Percentiles rank a stretch among this genome's conserved stretches.
These are phyloP conservation scores for Galeopsis tetrahit DNA, from an alignment of 257 asterid species.

Conservation along the genomic window DNA sequence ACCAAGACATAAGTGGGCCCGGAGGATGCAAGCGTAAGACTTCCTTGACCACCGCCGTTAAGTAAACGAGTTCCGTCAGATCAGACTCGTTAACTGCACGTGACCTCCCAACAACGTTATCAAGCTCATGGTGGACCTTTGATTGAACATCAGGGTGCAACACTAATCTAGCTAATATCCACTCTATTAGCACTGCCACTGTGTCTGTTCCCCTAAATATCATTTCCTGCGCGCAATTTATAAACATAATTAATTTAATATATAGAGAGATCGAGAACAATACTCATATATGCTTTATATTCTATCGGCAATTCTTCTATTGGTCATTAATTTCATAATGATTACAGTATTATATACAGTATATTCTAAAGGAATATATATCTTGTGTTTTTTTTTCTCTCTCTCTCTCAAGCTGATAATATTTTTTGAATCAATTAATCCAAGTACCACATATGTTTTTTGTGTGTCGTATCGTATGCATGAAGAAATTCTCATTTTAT, in stretches of 20 bases:
- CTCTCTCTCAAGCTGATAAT: background rate
- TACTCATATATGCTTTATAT: constrained; percentile 26
- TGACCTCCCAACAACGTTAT: constrained; percentile 54
- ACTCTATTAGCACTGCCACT: constrained; percentile 69
- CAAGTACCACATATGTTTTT: background rate
- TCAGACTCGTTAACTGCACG: constrained; percentile 59
- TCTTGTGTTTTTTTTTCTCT: background rate
- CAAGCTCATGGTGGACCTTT: constrained; percentile 67
- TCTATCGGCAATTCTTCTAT: background rate
- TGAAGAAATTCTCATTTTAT: background rate
- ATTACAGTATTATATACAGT: too few species aligned
- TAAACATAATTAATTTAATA: too few species aligned
- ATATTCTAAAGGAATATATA: constrained; percentile 4
- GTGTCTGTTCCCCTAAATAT: constrained; percentile 91
- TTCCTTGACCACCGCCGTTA: constrained; percentile 78
- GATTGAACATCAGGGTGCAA: constrained; percentile 66
- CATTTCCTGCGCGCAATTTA: constrained; percentile 76
- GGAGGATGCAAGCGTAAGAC: constrained; percentile 82
- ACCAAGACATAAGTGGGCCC: constrained; percentile 90
- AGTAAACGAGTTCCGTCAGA: constrained; percentile 50
- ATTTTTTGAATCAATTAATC: background rate
- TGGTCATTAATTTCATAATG: too few species aligned
- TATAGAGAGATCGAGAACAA: too few species aligned
- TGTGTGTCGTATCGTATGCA: background rate
- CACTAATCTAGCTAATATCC: constrained; percentile 81